Evolutionary conservation across 179 eudicot genomes (phyloP), one percentile per base, ranked within the genome.

Genomic region (Actinidia polygama): DNA sequence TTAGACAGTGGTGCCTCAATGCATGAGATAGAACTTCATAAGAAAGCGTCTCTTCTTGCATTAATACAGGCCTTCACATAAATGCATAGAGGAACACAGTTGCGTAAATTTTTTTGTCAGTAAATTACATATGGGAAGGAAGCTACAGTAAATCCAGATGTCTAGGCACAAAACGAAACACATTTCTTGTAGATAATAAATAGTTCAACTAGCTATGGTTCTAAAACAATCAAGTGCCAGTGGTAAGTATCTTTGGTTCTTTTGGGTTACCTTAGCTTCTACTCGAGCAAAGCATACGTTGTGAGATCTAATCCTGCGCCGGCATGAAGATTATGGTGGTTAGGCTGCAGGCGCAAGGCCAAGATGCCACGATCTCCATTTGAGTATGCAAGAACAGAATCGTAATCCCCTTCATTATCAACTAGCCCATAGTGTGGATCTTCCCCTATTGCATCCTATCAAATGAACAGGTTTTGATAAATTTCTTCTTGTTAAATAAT

Each of bases 341-440:
- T 81, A n/a, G 90, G 89, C 71, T 87, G 93, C 66, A 89, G 77
- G 78, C 90, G 88, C 14, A 90, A 69, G 69, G 94, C 90, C 36
- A 91, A 83, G 21, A 89, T 75, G 36, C 89, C 21, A 7, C 1
- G 73, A 50, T 1, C 85, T 26, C 83, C 90, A 61, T 87, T 83
- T 12, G 83, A 16, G 55, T 77, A 91, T 58, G 89, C 88, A 10
- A 87, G 81, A 68, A 89, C 80, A 64, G 89, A 81, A 26, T 84
- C 86, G 78, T 89, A 94, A 59, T 87, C 94, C 4, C 86, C 90
- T 85, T 89, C 94, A 40, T 92, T 85, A 15, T 94, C 94, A 54
- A 94, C 91, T 83, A 92, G 61, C 21, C 94, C 98, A 76, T 89
- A 91, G 11, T 87, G 91, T 71, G 94, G 90, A 83, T 92, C 98